These are phyloP conservation scores for Syzygium grande DNA, from an alignment of 345 rosid species.

Conservation along the genomic window DNA sequence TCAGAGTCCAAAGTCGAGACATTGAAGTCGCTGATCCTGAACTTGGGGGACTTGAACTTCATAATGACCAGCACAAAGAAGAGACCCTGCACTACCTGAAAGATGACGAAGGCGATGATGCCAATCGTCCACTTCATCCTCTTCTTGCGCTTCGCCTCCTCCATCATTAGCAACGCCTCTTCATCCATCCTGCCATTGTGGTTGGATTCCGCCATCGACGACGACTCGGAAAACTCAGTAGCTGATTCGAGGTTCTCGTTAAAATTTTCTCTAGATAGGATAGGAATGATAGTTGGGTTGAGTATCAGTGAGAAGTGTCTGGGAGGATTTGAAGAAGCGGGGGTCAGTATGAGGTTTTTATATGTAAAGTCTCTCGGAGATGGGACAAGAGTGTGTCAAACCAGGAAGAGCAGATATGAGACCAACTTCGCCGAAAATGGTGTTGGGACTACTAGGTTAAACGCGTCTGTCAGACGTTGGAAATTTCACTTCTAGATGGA, in stretches of 20 bases:
- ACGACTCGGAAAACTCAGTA: background rate
- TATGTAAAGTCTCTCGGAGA: background rate
- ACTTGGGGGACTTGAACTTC: slow-evolving; percentile 18
- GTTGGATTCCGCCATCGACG: background rate
- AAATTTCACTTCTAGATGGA: background rate
- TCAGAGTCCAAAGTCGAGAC: background rate
- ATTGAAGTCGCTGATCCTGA: background rate
- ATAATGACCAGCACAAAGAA: slow-evolving; percentile 10
- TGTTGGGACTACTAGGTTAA: background rate
- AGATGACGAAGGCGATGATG: slow-evolving; percentile 14
- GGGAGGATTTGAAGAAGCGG: background rate
- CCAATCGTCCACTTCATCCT: slow-evolving; percentile 11
- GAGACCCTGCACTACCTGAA: slow-evolving; percentile 12
- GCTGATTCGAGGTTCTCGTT: background rate
- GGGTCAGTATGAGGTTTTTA: background rate
- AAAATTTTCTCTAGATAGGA: background rate
- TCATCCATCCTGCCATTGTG: background rate
- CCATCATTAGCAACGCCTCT: background rate
- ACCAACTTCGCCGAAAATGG: background rate
- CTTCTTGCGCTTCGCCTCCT: slow-evolving; percentile 12
- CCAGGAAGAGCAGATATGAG: background rate
- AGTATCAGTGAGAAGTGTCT: background rate
- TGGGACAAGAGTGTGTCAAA: background rate
- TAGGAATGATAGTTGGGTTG: background rate
- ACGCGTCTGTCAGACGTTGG: background rate